Conservation (phyloP, 352 stramenopile genomes). For the Pythium guiyangense region DNA sequence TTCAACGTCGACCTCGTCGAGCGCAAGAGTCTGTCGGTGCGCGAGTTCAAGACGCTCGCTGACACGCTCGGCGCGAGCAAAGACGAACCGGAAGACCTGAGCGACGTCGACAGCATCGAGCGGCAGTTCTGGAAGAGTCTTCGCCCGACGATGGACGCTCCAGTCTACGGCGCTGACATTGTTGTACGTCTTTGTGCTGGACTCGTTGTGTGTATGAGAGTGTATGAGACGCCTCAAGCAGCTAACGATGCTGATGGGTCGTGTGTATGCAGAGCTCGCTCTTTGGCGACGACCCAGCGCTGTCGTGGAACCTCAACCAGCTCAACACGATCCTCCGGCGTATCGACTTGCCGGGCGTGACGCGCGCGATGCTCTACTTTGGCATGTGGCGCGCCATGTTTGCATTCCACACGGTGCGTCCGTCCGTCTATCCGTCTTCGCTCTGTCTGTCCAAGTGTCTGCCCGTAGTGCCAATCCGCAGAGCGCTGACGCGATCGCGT, state of each 20-base stretch:
- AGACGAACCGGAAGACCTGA: slow-evolving; percentile 12
- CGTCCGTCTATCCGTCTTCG: not conserved
- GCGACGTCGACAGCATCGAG: slow-evolving; percentile 55
- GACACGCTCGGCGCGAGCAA: slow-evolving; percentile 24
- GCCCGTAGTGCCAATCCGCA: too few species aligned
- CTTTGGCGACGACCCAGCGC: slow-evolving; percentile 63
- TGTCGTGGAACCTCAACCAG: slow-evolving; percentile 86
- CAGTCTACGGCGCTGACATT: slow-evolving; percentile 90
- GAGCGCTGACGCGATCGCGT: too few species aligned
- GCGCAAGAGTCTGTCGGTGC: slow-evolving; percentile 58
- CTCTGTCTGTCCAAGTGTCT: too few species aligned
- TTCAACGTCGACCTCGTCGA: slow-evolving; percentile 91
- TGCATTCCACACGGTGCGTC: slow-evolving; percentile 83
- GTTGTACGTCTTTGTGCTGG: slow-evolving; percentile 32
- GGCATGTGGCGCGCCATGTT: slow-evolving; percentile 94
- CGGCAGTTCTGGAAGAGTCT: slow-evolving; percentile 88
- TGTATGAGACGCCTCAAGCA: not conserved
- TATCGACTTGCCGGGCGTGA: slow-evolving; percentile 85
- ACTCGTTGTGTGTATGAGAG: not conserved
- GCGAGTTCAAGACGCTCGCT: slow-evolving; percentile 57
- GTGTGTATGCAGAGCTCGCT: slow-evolving; percentile 51
- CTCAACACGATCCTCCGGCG: slow-evolving; percentile 84
- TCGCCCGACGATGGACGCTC: slow-evolving; percentile 79
- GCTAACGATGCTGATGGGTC: not conserved
- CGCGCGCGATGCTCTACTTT: slow-evolving; percentile 91